phyloP scores from a whole-genome alignment of 1,284 basidiomycete genomes.

The Boletus albobrunnescens region DNA sequence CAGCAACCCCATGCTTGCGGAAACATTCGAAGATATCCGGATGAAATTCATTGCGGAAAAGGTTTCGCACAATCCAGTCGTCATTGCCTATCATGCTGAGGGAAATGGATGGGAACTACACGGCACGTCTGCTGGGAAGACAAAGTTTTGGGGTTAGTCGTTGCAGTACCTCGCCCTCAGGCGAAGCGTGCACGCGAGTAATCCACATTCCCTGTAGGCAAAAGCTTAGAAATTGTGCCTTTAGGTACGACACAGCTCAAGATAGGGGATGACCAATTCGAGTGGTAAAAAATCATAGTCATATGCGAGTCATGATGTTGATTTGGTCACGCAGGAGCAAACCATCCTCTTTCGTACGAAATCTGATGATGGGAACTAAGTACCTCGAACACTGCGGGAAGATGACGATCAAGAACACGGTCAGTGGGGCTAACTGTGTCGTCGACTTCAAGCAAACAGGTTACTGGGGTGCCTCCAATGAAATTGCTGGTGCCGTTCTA shows the following conservation, averaged over 20 bases:
- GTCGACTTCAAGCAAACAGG: slow-evolving; percentile 83
- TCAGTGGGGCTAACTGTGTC: slow-evolving; percentile 53
- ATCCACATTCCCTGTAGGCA: slow-evolving; percentile 47
- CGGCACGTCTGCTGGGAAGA: slow-evolving; percentile 72
- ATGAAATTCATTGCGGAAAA: slow-evolving; percentile 86
- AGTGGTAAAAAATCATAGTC: slow-evolving; percentile 48
- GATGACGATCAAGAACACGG: slow-evolving; percentile 66
- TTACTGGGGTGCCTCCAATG: slow-evolving; percentile 77
- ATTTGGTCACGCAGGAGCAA: slow-evolving; percentile 55
- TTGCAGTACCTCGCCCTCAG: slow-evolving; percentile 12
- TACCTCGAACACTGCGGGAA: slow-evolving; percentile 81
- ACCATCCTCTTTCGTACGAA: slow-evolving; percentile 85
- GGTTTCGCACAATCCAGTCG: slow-evolving; percentile 80
- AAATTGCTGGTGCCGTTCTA: slow-evolving; percentile 62
- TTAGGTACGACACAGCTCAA: slow-evolving; percentile 63
- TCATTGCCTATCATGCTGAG: slow-evolving; percentile 82
- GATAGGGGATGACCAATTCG: slow-evolving; percentile 62
- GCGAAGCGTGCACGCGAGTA: slow-evolving; percentile 13
- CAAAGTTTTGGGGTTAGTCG: slow-evolving; percentile 82
- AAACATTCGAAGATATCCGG: slow-evolving; percentile 82
- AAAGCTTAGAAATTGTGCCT: slow-evolving; percentile 81
- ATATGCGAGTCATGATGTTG: not conserved
- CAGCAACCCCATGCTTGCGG: slow-evolving; percentile 84
- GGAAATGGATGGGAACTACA: slow-evolving; percentile 72
- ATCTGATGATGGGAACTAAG: slow-evolving; percentile 86